Base-by-base conservation (phyloP, 1,139 yeast species). In the Kodamaea fungicola region DNA sequence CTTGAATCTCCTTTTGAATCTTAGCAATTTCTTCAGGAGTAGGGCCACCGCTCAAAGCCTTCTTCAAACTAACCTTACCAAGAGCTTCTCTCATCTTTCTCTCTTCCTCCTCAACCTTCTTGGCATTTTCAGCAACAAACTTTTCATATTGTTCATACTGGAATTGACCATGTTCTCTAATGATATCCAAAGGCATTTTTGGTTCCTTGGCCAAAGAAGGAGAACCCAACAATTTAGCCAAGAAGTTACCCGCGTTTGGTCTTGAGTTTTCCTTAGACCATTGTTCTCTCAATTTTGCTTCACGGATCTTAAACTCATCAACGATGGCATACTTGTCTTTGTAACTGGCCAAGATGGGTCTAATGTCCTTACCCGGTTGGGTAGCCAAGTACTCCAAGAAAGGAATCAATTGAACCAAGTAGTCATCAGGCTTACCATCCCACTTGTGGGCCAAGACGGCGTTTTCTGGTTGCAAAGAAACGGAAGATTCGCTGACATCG, bases 301-400 rank as follows among this genome's bases (percentile, higher is more conserved):
- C 97, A 62, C 97, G 82, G 41, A 75, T 71, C 36, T 78, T 74
- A 58, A 86, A 92, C 59, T 90, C 98, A 39, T 74, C 81, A 39
- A 88, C 76, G 28, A 76, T 61, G 46, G 83, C 72, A 45, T 77
- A 74, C 51, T 76, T 75, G 51, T 75, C 80, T 23, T 66, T 56
- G 65, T 82, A 94, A 3, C 95, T 78, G 49, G 74, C 71, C 54
- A 94, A 70, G 32, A 89, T 78, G 30, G 96, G 95, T 64, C 97
- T 84, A 40, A 94, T 92, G 62, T 92, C 98, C 59, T 78, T 78
- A 49, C 86, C 74, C 44, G 87, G 94, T 60, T 88, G 95, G 13
- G 96, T 86, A 12, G 97, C 98, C 46, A 92, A 68, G 70, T 88
- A 94, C 65, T 92, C 99, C 54, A 92, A 78, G 66, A 92, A 83